phyloP scores from a whole-genome alignment of 345 rosid genomes.

The Linum lewisii region DNA sequence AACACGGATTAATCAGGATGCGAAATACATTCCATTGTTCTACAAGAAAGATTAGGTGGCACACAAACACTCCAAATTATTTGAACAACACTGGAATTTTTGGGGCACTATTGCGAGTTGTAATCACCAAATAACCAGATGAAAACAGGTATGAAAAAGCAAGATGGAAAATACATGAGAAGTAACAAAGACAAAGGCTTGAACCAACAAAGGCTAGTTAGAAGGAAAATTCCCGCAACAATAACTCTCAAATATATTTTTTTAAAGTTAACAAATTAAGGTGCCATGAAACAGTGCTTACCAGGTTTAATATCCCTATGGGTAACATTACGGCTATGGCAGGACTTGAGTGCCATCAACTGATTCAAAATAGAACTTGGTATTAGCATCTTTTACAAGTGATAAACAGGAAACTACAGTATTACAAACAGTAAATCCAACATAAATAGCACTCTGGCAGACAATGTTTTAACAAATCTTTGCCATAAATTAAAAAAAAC shows the following conservation, averaged over 20 bases:
- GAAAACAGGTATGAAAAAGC: no score
- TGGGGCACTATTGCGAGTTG: neutral
- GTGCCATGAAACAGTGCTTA: constrained; percentile 20
- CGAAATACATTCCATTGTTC: neutral
- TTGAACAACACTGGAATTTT: neutral
- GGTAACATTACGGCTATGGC: constrained; percentile 91
- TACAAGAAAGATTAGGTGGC: neutral
- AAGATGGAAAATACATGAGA: neutral
- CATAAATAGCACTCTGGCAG: neutral
- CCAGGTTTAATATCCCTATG: constrained; percentile 97
- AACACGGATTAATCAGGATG: constrained; percentile 13
- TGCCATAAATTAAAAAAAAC: no score
- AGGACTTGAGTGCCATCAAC: constrained; percentile 79
- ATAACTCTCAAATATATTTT: neutral
- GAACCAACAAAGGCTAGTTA: neutral
- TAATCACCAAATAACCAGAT: neutral
- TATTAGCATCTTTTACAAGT: neutral
- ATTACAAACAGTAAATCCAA: neutral
- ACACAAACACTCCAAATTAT: neutral
- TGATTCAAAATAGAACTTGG: constrained; percentile 21
- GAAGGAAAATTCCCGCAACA: neutral
- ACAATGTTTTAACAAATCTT: neutral
- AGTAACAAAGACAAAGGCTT: neutral
- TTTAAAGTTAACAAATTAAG: neutral
- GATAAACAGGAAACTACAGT: neutral